Base-by-base conservation (phyloP, 169 alveolate genomes). In the Cryptosporidium bovis region DNA sequence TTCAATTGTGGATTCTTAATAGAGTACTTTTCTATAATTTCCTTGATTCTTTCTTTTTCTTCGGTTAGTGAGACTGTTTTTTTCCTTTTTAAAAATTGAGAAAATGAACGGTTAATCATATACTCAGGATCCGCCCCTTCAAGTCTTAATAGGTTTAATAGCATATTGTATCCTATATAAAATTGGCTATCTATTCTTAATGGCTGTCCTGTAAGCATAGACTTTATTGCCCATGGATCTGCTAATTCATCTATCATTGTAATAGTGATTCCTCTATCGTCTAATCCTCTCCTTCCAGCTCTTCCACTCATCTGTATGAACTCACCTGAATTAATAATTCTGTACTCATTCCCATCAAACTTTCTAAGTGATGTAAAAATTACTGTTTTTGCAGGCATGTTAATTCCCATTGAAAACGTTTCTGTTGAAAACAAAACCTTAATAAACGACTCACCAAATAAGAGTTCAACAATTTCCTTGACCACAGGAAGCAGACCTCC, bases 351-450 rank as follows among this genome's bases (percentile, higher is more conserved):
- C 18, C 99, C 99, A 92, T 97, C 99, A 93, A 94, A 97, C 93
- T 97, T 97, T 90, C 95, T 95, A 48, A 97, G 94, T 27, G 92
- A 89, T 2, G 99, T 97, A 92, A 98, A 98, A 7, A 98, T 99
- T 12, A 98, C 99, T 27, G 99, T 97, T 90, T 96, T 97, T 2
- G 99, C 99, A 48, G 99, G 99, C 99, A 98, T 98, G 90, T 98
- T 98, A 65, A 98, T 94, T 12, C 99, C 99, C 98, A 98, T 97
- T 34, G 99, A 95, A 90, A 98, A 98, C 8, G 99, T 97, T 91
- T 97, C 99, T 2, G 99, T 98, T 27, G 99, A 96, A 91, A 98
- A 97, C 64, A 98, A 91, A 44, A 96, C 97, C 93, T 97, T 97
- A 15, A 98, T 91, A 64, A 97, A 95, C 0, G 98, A 97, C 82